Conservation (phyloP, 2,329 filamentous ascomycete genomes). For the Aspergillus sclerotialis region DNA sequence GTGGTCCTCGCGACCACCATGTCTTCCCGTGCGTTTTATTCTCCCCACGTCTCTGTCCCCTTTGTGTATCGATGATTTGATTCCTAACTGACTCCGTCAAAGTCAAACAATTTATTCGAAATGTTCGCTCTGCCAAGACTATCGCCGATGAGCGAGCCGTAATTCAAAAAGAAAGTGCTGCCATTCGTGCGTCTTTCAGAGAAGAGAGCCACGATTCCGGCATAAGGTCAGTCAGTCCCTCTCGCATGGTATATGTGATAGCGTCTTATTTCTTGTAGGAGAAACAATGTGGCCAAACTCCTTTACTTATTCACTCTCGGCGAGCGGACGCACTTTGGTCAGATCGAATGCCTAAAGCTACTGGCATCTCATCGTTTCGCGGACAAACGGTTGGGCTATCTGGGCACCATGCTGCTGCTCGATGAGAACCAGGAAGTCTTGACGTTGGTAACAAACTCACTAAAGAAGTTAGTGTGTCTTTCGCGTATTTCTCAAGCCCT, state of each 20-base stretch:
- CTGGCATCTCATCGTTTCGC: conserved; percentile 94
- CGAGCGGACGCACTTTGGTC: conserved; percentile 95
- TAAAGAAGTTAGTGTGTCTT: conserved; percentile 71
- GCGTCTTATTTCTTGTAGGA: conserved; percentile 48
- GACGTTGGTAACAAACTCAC: conserved; percentile 92
- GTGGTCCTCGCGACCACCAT: conserved; percentile 49
- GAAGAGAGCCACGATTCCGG: conserved; percentile 93
- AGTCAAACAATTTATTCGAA: conserved; percentile 99
- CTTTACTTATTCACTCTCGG: conserved; percentile 97
- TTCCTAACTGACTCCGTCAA: conserved; percentile 19
- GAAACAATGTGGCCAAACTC: conserved; percentile 98
- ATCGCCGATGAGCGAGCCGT: conserved; percentile 98
- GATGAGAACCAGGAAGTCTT: conserved; percentile 99
- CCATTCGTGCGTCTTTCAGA: conserved; percentile 93
- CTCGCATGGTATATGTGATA: conserved; percentile 1
- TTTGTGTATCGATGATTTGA: conserved; percentile 7
- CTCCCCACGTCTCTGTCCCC: conserved; percentile 12
- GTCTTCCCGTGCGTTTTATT: conserved; percentile 50
- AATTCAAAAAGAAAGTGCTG: conserved; percentile 97
- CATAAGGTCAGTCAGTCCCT: conserved; percentile 59
- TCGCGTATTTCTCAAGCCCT: background rate
- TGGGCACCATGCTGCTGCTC: conserved; percentile 90
- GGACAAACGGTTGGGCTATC: conserved; percentile 90
- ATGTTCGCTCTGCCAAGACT: conserved; percentile 96
- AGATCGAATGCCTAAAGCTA: conserved; percentile 98